Base-by-base conservation (phyloP, 176 grass and related monocot species). In the Zea mays region DNA sequence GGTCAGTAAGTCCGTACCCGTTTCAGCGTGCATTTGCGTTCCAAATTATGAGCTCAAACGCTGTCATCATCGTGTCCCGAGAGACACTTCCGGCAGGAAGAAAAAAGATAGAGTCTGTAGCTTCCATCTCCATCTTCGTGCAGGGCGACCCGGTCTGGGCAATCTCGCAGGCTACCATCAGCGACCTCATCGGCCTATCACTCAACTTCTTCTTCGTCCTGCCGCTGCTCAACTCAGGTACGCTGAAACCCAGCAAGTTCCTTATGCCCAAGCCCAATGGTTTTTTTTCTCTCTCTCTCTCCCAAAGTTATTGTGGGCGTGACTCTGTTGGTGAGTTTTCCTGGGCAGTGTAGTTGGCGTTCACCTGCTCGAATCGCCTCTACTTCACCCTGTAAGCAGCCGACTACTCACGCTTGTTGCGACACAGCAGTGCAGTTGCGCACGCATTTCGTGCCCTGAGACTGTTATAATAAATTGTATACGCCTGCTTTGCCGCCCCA, bases 191-290 rank as follows among this genome's bases (percentile, higher is more conserved):
- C 17, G 89, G 87, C 46, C 72, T 97, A 43, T 97, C 91, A 5
- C 87, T 92, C 60, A 94, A 97, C 89, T 97, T 97, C 89, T 97
- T 97, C 80, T 97, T 94, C 59, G 39, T 92, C 65, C 52, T 97
- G 43, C 95, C 95, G 9, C 48, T 92, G 13, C 65, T 92, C 48
- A 97, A 94, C 71, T 84, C 85, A 50, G 89, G 94, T 97, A 80
- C 51, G 68, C 67, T 15, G 20, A 44, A 47, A 21, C 10, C 7
- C 17, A 50, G 10, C 38, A 58, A 64, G 40, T 58, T 59, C 50
- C 3, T 56, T 55, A 58, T 40, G 9, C 44, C 43, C 47, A 62
- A 8, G 27, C 20, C 17, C 21, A 15, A 67, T 54, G 51, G 2
- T 52, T 20, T n/a, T 76, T 39, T 39, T 39, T 27, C 27, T 27